A percentile compares a stretch with the other conserved stretches of the same genome.
These are phyloP conservation scores for Phoma sp. DNA, from an alignment of 2,329 filamentous ascomycete genomes.

Conservation along the genomic window DNA sequence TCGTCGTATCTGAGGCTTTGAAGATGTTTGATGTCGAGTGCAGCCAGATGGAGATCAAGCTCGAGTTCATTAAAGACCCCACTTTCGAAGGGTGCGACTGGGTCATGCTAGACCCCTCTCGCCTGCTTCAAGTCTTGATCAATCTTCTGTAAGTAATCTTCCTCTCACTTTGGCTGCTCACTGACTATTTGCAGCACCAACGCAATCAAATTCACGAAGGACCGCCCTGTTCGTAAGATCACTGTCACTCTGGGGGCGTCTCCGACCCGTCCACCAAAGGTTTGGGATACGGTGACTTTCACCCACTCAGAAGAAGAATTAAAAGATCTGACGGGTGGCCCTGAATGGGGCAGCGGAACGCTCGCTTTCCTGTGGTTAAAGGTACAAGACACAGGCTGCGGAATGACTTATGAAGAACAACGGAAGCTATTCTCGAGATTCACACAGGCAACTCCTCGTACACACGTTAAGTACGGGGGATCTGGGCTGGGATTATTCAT, in stretches of 20 bases:
- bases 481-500: conserved; percentile 53
- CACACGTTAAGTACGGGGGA: conserved; percentile 49
- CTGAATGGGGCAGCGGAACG: conserved; percentile 41
- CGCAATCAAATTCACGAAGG: conserved; percentile 47
- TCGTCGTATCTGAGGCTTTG: conserved; percentile 32
- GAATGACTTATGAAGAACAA: conserved; percentile 47
- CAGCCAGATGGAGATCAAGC: conserved; percentile 45
- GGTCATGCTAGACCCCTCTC: conserved; percentile 39
- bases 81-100: conserved; percentile 47
- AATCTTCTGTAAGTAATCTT: conserved; percentile 35
- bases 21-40: conserved; percentile 41
- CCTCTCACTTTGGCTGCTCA: conserved; percentile 26
- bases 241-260: conserved; percentile 47
- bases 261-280: conserved; percentile 18
- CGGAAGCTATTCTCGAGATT: conserved; percentile 41
- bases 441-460: conserved; percentile 38
- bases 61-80: conserved; percentile 46
- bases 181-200: conserved; percentile 39
- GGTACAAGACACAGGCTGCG: conserved; percentile 49
- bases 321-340: conserved; percentile 14
- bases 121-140: conserved; percentile 35
- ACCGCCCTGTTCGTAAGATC: conserved; percentile 41
- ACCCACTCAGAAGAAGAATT: conserved; percentile 12
- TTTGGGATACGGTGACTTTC: conserved; percentile 27
- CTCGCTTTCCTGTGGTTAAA: conserved; percentile 45